Evolutionary conservation across 345 rosid species (phyloP).

Genomic region (Physaria fendleri): DNA sequence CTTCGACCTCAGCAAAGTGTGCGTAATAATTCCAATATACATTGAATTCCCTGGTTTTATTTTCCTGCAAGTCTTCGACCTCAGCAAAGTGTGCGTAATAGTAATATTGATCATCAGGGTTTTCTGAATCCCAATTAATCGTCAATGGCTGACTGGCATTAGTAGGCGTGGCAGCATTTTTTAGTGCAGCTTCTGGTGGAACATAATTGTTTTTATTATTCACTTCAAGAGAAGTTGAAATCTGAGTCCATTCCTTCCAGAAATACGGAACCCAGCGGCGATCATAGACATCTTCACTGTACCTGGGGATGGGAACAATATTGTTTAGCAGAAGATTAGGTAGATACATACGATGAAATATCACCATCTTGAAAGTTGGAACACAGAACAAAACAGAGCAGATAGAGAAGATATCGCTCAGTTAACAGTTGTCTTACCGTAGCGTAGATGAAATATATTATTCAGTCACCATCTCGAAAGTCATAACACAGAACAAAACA

Average conservation of each 20-base stretch:
- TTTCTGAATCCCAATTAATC: neutral
- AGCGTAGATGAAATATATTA: too few species aligned
- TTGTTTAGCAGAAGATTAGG: neutral
- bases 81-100: constrained; percentile 5
- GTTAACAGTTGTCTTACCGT: neutral
- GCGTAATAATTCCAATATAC: too few species aligned
- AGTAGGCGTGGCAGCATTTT: constrained; percentile 15
- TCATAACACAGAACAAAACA: neutral
- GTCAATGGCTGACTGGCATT: constrained; percentile 11
- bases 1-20: constrained; percentile 35
- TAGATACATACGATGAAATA: neutral
- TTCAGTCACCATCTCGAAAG: too few species aligned
- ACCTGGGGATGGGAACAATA: constrained; percentile 15
- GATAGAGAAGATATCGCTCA: neutral
- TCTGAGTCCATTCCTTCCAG: neutral
- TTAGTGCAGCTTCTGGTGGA: constrained; percentile 18
- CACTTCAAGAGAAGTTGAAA: neutral
- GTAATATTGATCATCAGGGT: neutral
- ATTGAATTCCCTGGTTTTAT: constrained; percentile 13
- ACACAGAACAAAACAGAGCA: neutral
- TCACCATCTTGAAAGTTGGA: neutral
- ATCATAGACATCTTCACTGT: constrained; percentile 27
- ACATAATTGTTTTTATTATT: neutral
- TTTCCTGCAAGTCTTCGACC: neutral
- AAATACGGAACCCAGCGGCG: constrained; percentile 20